Evolutionary conservation across 176 grass and related monocot genomes (phyloP), one percentile per base, ranked within the genome.

Genomic region (Carex parvula): DNA sequence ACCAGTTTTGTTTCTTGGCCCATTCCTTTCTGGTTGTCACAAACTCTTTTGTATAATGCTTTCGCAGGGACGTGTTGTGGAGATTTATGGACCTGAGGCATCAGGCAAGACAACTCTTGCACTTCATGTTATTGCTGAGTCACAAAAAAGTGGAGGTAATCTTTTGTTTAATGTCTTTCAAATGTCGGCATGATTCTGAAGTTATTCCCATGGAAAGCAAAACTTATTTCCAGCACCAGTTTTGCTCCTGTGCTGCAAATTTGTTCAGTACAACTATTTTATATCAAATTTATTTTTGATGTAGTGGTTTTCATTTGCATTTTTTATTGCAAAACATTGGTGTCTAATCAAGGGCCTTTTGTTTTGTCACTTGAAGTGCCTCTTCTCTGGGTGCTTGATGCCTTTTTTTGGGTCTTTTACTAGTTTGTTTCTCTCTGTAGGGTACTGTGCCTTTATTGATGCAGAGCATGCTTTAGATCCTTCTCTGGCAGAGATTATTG

Each of bases 401-500:
- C 1, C 17, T 84, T 65, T 82, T 69, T 50, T 50, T 2, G 20
- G n/a, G 1, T 69, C 79, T 65, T 53, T 84, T 1, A 21, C 83
- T 80, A 30, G n/a, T 16, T 46, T 29, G 58, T 88, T 54, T 82
- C 52, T 81, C 82, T 13, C 44, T 84, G 48, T 87, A 99, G 96
- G 96, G 68, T 99, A 99, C 57, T 99, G 96, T 90, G 96, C 93
- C 54, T 99, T 99, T 70, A 29, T 99, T 87, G 96, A 99, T 61
- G 96, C 96, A 60, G 96, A 99, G 46, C 96, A 99, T 86, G 96
- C 96, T 65, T 83, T 99, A 79, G 96, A 99, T 93, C 96, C 96
- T 83, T n/a, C 93, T 84, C 67, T 99, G 55, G 93, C 96, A 15
- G 88, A 99, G 81, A 80, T 88, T 80, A 99, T 99, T 90, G 96